These are phyloP conservation scores for Aspergillus cavernicola DNA, from an alignment of 495 filamentous ascomycete genomes.

Conservation along the genomic window DNA sequence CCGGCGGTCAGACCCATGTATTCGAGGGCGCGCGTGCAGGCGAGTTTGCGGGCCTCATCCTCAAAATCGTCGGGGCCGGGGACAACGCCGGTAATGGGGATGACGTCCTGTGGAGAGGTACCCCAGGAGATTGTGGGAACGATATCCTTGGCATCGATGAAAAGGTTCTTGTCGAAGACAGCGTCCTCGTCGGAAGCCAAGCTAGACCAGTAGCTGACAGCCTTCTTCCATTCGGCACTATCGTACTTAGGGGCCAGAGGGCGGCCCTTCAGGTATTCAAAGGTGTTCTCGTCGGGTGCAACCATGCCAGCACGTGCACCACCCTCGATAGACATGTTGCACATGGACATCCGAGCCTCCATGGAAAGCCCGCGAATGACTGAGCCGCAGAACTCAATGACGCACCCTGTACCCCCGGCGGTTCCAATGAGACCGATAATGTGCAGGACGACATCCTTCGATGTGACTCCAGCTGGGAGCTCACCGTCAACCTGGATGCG, in stretches of 20 bases:
- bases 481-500: constrained; percentile 90
- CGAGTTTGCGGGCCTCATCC: constrained; percentile 69
- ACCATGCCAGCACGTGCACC: constrained; percentile 96
- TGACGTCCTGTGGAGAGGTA: constrained; percentile 92
- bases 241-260: constrained; percentile 83
- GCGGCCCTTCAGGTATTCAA: constrained; percentile 88
- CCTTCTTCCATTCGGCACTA: constrained; percentile 85
- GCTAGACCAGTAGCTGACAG: constrained; percentile 82
- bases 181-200: constrained; percentile 81
- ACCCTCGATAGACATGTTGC: constrained; percentile 99
- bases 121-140: constrained; percentile 94
- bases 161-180: constrained; percentile 80
- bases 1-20: constrained; percentile 92
- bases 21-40: constrained; percentile 77
- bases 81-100: constrained; percentile 86
- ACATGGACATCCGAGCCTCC: constrained; percentile 98
- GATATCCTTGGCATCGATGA: constrained; percentile 89
- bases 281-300: constrained; percentile 88
- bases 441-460: constrained; percentile 94
- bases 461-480: constrained; percentile 87
- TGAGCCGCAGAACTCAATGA: constrained; percentile 96
- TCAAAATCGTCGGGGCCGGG: constrained; percentile 84
- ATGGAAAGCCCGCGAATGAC: constrained; percentile 87
- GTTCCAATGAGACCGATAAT: constrained; percentile 94
- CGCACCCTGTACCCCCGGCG: constrained; percentile 87